Evolutionary conservation across 2,329 filamentous ascomycete species (phyloP).

Genomic region (Paecilomyces fulvus): DNA sequence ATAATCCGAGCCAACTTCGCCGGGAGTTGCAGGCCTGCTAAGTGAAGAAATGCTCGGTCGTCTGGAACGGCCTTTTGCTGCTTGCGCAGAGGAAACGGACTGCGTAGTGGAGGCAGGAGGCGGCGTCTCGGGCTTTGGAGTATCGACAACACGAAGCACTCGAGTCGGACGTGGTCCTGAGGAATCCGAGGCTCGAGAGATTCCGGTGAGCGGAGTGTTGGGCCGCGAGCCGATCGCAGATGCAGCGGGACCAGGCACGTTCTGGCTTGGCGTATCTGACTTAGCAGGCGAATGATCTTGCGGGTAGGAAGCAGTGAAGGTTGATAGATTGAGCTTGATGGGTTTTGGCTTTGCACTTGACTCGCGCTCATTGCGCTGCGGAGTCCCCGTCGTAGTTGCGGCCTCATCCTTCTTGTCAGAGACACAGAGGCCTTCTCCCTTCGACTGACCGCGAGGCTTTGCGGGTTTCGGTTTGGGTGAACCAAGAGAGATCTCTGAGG

Average conservation of each 20-base stretch:
- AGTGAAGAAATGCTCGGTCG: conserved; percentile 44
- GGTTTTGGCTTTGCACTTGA: conserved; percentile 20
- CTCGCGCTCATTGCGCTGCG: conserved; percentile 5
- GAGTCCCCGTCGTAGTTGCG: conserved; percentile 5
- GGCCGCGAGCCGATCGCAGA: conserved; percentile 38
- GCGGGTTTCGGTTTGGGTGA: conserved; percentile 31
- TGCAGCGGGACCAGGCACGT: conserved; percentile 16
- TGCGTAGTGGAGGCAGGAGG: conserved; percentile 21
- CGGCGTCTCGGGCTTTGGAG: conserved; percentile 43
- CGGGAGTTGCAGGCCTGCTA: conserved; percentile 53
- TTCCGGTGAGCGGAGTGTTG: conserved; percentile 36
- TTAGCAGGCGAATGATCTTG: conserved; percentile 15
- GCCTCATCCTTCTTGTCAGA: conserved; percentile 11
- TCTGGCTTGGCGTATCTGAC: conserved; percentile 14
- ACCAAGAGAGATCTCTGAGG: conserved; percentile 32
- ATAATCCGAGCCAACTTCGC: conserved; percentile 50
- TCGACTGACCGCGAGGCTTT: conserved; percentile 18
- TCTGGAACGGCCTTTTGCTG: conserved; percentile 23
- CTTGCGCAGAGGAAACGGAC: conserved; percentile 23
- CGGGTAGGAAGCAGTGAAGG: conserved; percentile 9
- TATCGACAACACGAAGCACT: conserved; percentile 50
- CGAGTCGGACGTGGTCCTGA: conserved; percentile 35
- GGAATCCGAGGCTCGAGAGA: conserved; percentile 31
- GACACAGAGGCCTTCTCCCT: conserved; percentile 10
- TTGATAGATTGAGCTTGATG: conserved; percentile 26